Evolutionary conservation across 1,139 yeast genomes (phyloP), one percentile per base, ranked within the genome.

Genomic region (Candida sp.): DNA sequence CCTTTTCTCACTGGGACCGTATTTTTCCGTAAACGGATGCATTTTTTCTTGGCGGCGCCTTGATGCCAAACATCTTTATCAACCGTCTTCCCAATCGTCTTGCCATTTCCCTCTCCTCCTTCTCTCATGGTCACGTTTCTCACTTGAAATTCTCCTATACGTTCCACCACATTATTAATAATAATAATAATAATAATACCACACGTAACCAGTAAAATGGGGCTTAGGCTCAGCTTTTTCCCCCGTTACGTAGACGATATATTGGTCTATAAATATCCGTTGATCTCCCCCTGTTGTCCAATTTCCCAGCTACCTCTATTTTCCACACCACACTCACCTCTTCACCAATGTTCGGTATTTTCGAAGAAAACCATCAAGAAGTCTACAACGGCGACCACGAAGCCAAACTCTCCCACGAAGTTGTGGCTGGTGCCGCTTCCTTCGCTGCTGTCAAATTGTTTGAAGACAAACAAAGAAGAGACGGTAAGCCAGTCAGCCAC

Each of bases 351-450:
- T 60, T 61, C 47, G 65, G 59, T 26, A 25, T 39, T 11, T 39
- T 39, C 12, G 42, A 39, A 58, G 60, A 32, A 32, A 32, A 32
- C 34, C 34, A 32, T 12, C 34, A 32, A 32, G 34, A 32, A 32
- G 34, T 32, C 34, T 32, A 32, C 34, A 32, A 32, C 34, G 34
- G 11, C n/a, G 11, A 32, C 9, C 34, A 32, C 34, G 34, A 32
- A 32, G 9, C 31, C 38, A 65, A 67, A 57, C 65, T 69, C 57
- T 59, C 69, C 30, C 73, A 69, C 55, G 73, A 69, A 54, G 60
- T 67, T 55, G 49, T 69, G 45, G 72, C 73, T 28, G 73, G 73
- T 57, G 73, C 70, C 38, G 73, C 73, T 27, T 66, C 73, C 5
- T 69, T 68, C 50, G 73, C 65, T 52, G 73, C 73, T 42, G 61